Conservation (phyloP, 1,139 yeast species). For the Spathaspora sp. region DNA sequence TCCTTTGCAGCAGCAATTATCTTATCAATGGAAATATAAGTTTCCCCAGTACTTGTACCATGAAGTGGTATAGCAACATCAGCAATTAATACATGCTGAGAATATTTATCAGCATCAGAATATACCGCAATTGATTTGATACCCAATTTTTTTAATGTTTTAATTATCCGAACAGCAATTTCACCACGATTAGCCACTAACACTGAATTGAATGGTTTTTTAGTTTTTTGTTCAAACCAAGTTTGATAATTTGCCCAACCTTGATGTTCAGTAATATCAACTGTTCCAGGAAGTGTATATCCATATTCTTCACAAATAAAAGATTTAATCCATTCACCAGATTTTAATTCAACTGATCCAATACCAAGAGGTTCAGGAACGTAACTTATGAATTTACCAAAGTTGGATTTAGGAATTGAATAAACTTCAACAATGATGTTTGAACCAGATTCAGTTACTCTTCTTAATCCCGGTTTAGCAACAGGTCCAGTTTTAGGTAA, state of each 20-base stretch:
- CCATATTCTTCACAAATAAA: slow-evolving; percentile 93
- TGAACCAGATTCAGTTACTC: slow-evolving; percentile 59
- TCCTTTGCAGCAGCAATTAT: slow-evolving; percentile 81
- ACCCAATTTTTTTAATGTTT: slow-evolving; percentile 76
- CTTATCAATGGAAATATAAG: slow-evolving; percentile 83
- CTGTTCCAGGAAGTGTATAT: slow-evolving; percentile 65
- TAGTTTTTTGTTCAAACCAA: slow-evolving; percentile 25
- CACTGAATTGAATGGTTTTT: slow-evolving; percentile 75
- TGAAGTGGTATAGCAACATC: slow-evolving; percentile 78
- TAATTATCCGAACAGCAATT: slow-evolving; percentile 91
- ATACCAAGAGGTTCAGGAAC: slow-evolving; percentile 95
- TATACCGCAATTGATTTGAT: slow-evolving; percentile 84
- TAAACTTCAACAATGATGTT: slow-evolving; percentile 76
- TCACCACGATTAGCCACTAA: slow-evolving; percentile 97
- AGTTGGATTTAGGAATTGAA: slow-evolving; percentile 70
- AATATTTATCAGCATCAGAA: slow-evolving; percentile 86
- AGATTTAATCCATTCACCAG: slow-evolving; percentile 85
- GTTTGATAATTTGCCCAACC: slow-evolving; percentile 81
- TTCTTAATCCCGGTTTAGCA: slow-evolving; percentile 84
- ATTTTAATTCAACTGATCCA: slow-evolving; percentile 80
- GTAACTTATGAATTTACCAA: slow-evolving; percentile 81
- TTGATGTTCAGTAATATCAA: slow-evolving; percentile 78
- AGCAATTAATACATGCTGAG: slow-evolving; percentile 81
- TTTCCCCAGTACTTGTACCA: slow-evolving; percentile 85
- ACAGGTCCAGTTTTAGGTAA: slow-evolving; percentile 80